Evolutionary conservation across 140 eudicot genomes (phyloP), one percentile per base, ranked within the genome.

Genomic region (Erigeron philadelphicus): DNA sequence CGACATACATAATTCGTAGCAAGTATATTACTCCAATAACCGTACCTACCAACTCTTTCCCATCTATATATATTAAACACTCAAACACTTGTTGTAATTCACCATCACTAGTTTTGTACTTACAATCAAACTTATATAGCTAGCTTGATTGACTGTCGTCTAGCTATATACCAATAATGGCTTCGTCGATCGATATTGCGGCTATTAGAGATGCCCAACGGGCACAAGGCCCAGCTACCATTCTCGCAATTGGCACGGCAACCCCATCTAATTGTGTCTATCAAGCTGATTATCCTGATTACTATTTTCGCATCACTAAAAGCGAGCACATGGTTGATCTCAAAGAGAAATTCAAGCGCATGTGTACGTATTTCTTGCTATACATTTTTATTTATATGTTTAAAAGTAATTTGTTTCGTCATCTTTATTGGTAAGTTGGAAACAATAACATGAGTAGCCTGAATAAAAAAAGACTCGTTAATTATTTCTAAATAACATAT

Each of bases 161-260:
- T 1, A 21, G 25, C 25, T 21, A 21, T 21, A 21, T 21, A 21
- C 25, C 25, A 21, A 21, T 21, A 21, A 21, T 21, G 82, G 82
- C 82, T 2, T 78, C 82, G 48, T 41, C 61, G 1, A 53, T 45
- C 44, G 76, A 79, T 61, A 67, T 79, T 45, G 75, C 75, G 0
- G 62, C 77, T 11, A 67, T 79, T 13, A 12, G 79, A 73, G 77
- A 79, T 8, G 79, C 83, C 53, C 83, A 79, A 61, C 74, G 82
- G 8, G 78, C 82, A 21, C 59, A 72, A 72, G 82, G 82, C 11
- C 78, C 78, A 0, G 82, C 83, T 55, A 73, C 79, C 54, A 81
- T 81, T 60, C 77, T 81, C n/a, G 80, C 85, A 11, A 73, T 81
- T 61, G 85, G 80, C 74, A 81, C 85, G 3, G 82, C 85, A 4